These are phyloP conservation scores for Flaveria ramosissima DNA, from an alignment of 129 eudicot species.

Conservation along the genomic window DNA sequence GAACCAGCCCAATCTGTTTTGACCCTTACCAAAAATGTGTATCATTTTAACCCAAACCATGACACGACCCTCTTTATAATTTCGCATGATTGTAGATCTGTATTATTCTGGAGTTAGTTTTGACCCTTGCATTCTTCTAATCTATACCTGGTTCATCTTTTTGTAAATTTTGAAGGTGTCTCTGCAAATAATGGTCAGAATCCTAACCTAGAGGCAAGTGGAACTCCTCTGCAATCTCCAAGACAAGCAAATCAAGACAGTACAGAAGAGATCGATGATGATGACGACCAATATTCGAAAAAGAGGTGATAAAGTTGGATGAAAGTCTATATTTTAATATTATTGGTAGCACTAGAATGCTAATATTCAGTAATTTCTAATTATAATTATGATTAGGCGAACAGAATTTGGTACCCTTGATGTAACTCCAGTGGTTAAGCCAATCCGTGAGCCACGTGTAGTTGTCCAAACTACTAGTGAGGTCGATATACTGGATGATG, in stretches of 20 bases:
- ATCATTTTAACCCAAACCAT: background rate
- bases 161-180: constrained; percentile 34
- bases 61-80: background rate
- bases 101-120: background rate
- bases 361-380: constrained; percentile 24
- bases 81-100: constrained; percentile 5
- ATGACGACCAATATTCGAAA: constrained; percentile 74
- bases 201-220: constrained; percentile 49
- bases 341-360: constrained; percentile 22
- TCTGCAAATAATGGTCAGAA: constrained; percentile 46
- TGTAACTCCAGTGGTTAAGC: constrained; percentile 79
- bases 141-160: constrained; percentile 8
- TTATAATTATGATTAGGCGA: constrained; percentile 47
- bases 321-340: background rate
- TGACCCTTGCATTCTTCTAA: constrained; percentile 2
- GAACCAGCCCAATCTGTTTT: background rate
- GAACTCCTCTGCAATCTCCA: constrained; percentile 71
- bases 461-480: constrained; percentile 98
- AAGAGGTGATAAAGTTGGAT: constrained; percentile 52
- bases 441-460: constrained; percentile 96
- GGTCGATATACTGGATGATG: constrained; percentile 98
- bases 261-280: constrained; percentile 61
- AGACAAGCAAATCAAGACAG: constrained; percentile 57
- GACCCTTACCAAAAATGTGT: background rate
- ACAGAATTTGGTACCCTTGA: constrained; percentile 64